These are phyloP conservation scores for Monosporascus sp. DNA, from an alignment of 2,329 filamentous ascomycete species.

Conservation along the genomic window DNA sequence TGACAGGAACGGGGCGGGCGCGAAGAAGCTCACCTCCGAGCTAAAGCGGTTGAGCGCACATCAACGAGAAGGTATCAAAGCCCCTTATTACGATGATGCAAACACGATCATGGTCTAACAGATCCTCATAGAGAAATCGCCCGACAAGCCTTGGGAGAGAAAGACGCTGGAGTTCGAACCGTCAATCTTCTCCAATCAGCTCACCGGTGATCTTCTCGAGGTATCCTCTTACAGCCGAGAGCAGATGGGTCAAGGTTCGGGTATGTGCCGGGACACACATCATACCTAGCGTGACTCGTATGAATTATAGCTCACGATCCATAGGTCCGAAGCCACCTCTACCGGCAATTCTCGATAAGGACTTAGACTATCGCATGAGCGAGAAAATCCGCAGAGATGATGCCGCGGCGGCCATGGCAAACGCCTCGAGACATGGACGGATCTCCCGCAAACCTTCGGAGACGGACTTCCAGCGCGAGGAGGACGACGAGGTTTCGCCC, in stretches of 20 bases:
- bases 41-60: constrained; percentile 20
- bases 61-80: constrained; percentile 5
- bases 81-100: no score
- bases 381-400: constrained; percentile 17
- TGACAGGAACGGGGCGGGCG: constrained; percentile 27
- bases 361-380: constrained; percentile 21
- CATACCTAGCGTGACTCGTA: no score
- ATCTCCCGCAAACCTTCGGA: background rate
- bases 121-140: constrained; percentile 1
- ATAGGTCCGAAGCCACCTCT: constrained; percentile 3
- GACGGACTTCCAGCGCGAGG: background rate
- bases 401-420: background rate
- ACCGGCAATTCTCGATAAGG: constrained; percentile 17
- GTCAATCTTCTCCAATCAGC: background rate
- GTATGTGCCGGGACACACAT: no score
- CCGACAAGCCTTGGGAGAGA: background rate
- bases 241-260: background rate
- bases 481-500: background rate
- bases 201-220: background rate
- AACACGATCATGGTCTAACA: background rate
- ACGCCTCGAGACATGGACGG: background rate
- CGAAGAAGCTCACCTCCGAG: constrained; percentile 24
- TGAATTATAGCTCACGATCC: background rate
- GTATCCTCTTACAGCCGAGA: background rate
- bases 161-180: background rate